Percentiles rank a stretch among this genome's conserved stretches.
Evolutionary conservation across 1,139 yeast species (phyloP).

Genomic region (Zygoascus sp.): DNA sequence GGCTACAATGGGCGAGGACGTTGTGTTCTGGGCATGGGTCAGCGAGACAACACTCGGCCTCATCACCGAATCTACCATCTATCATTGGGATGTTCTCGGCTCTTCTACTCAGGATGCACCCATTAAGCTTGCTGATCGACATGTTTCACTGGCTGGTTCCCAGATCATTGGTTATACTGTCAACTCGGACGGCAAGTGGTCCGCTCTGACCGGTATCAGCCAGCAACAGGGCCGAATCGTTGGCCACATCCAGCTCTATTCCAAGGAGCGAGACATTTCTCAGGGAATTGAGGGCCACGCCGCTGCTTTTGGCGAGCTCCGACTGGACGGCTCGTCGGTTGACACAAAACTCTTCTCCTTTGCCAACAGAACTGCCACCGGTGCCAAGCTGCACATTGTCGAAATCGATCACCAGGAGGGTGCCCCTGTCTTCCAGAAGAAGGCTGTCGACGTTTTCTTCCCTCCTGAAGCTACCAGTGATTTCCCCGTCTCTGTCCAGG

Average conservation of each 20-base stretch:
- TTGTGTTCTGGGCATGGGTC: constrained; percentile 95
- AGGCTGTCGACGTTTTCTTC: constrained; percentile 88
- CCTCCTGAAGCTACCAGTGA: constrained; percentile 96
- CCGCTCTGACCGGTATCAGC: constrained; percentile 90
- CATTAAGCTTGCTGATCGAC: constrained; percentile 73
- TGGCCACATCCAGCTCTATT: constrained; percentile 91
- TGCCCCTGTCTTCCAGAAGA: constrained; percentile 82
- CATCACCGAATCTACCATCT: constrained; percentile 71
- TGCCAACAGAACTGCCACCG: constrained; percentile 80
- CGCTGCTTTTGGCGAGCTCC: constrained; percentile 75
- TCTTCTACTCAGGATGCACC: constrained; percentile 76
- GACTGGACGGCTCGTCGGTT: constrained; percentile 64
- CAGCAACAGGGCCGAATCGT: constrained; percentile 94
- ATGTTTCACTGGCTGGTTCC: constrained; percentile 68
- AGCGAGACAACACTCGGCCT: constrained; percentile 69
- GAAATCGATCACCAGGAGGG: constrained; percentile 92
- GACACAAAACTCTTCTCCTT: constrained; percentile 85
- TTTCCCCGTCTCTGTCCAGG: constrained; percentile 92
- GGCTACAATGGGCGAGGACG: constrained; percentile 80
- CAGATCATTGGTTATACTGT: constrained; percentile 91
- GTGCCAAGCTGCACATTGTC: constrained; percentile 84
- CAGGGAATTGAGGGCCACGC: constrained; percentile 99
- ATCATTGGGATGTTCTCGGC: constrained; percentile 80
- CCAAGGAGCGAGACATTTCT: constrained; percentile 83
- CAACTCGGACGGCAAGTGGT: constrained; percentile 82